A percentile compares a stretch with the other conserved stretches of the same genome.
These are phyloP conservation scores for Elsinoe necatrix DNA, from an alignment of 2,329 filamentous ascomycete species.

Conservation along the genomic window DNA sequence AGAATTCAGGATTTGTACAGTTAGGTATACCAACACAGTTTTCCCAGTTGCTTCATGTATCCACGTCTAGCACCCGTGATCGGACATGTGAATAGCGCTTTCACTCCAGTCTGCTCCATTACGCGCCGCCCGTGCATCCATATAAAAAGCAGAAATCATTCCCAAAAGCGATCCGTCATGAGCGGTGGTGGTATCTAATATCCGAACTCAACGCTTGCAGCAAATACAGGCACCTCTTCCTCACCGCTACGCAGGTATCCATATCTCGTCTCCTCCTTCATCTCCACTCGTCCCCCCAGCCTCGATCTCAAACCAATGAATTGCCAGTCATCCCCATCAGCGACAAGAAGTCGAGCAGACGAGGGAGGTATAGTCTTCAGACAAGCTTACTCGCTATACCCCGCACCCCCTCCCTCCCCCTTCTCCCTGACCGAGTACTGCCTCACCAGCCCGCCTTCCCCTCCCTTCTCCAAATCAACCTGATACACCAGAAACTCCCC, in stretches of 20 bases:
- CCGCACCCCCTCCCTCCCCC: background rate
- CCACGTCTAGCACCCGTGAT: background rate
- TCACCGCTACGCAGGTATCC: background rate
- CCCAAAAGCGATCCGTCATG: constrained; percentile 1
- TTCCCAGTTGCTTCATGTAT: background rate
- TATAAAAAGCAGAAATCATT: background rate
- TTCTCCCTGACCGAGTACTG: constrained; percentile 44
- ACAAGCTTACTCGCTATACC: constrained; percentile 1
- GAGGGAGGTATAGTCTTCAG: too few species aligned
- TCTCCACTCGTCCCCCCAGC: background rate
- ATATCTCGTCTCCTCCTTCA: too few species aligned
- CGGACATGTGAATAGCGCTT: background rate
- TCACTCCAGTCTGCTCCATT: background rate
- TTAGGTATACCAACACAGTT: constrained; percentile 14
- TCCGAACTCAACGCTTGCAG: background rate
- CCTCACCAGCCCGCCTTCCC: constrained; percentile 83
- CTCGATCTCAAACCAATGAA: background rate
- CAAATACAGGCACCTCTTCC: background rate
- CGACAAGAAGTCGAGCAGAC: too few species aligned
- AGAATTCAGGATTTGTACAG: constrained; percentile 11
- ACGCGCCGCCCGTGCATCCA: background rate
- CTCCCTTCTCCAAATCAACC: constrained; percentile 88
- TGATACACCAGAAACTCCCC: constrained; percentile 92
- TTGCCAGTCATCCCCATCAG: too few species aligned
- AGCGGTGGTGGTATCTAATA: constrained; percentile 12